phyloP scores from a whole-genome alignment of 1,139 yeast species.

The Maudiozyma humilis region DNA sequence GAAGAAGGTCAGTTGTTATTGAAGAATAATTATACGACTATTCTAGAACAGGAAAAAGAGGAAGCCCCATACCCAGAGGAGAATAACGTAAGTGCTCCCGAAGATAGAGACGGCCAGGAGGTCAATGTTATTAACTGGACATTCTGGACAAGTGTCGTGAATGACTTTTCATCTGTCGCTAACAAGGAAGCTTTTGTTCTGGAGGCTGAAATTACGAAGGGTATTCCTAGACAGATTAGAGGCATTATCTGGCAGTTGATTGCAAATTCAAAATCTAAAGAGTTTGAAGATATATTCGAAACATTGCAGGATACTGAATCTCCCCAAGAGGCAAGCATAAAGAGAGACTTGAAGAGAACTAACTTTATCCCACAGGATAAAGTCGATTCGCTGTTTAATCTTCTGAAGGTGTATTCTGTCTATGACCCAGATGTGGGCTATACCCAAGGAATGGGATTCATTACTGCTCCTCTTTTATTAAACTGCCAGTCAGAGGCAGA shows the following conservation, averaged over 20 bases:
- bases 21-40: slow-evolving; percentile 48
- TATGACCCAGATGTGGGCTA: slow-evolving; percentile 92
- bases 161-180: slow-evolving; percentile 63
- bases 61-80: slow-evolving; percentile 29
- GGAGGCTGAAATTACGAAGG: slow-evolving; percentile 54
- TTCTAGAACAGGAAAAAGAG: slow-evolving; percentile 24
- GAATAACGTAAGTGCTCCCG: not conserved
- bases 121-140: slow-evolving; percentile 58
- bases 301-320: slow-evolving; percentile 46
- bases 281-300: slow-evolving; percentile 59
- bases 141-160: slow-evolving; percentile 77
- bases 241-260: slow-evolving; percentile 91
- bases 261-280: slow-evolving; percentile 67
- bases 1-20: slow-evolving; percentile 53
- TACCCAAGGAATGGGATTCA: slow-evolving; percentile 95
- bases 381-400: slow-evolving; percentile 55
- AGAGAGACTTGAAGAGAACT: slow-evolving; percentile 76
- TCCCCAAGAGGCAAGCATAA: slow-evolving; percentile 68
- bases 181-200: slow-evolving; percentile 51
- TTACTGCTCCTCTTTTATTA: slow-evolving; percentile 74
- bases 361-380: slow-evolving; percentile 61
- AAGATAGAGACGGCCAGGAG: slow-evolving; percentile 15
- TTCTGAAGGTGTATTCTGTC: slow-evolving; percentile 75
- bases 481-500: slow-evolving; percentile 71
- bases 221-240: slow-evolving; percentile 77